Evolutionary conservation across 129 eudicot species (phyloP).

Genomic region (Lactuca sativa): DNA sequence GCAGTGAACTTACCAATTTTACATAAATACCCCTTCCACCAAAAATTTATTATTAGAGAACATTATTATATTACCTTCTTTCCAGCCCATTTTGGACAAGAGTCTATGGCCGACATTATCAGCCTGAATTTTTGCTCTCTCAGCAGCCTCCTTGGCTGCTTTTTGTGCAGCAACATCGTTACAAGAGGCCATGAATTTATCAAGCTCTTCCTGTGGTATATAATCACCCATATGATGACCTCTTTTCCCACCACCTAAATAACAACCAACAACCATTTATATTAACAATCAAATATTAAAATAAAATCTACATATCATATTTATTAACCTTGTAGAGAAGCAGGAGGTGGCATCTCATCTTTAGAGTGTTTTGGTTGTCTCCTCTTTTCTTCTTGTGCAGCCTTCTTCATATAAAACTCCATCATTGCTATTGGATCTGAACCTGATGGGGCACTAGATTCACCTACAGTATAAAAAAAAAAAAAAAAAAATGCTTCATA

Average conservation of each 20-base stretch:
- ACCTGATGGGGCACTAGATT: constrained; percentile 46
- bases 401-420: constrained; percentile 76
- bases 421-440: constrained; percentile 81
- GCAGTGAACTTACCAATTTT: constrained; percentile 10
- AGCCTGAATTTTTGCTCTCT: constrained; percentile 61
- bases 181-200: constrained; percentile 64
- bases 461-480: constrained; percentile 32
- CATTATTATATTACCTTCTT: constrained; percentile 60
- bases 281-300: no score
- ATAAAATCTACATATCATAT: no score
- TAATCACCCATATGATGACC: constrained; percentile 95
- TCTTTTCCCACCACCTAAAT: constrained; percentile 46
- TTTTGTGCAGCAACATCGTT: constrained; percentile 65
- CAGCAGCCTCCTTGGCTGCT: constrained; percentile 60
- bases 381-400: constrained; percentile 67
- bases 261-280: no score
- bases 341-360: constrained; percentile 85
- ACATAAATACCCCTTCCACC: no score
- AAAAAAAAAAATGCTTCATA: no score
- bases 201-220: constrained; percentile 83
- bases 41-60: no score
- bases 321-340: constrained; percentile 60
- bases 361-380: constrained; percentile 62
- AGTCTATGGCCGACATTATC: constrained; percentile 86
- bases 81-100: constrained; percentile 88